Evolutionary conservation across 768 basidiomycete genomes (phyloP), one percentile per base, ranked within the genome.

Genomic region (Leccinum longicurvipes): DNA sequence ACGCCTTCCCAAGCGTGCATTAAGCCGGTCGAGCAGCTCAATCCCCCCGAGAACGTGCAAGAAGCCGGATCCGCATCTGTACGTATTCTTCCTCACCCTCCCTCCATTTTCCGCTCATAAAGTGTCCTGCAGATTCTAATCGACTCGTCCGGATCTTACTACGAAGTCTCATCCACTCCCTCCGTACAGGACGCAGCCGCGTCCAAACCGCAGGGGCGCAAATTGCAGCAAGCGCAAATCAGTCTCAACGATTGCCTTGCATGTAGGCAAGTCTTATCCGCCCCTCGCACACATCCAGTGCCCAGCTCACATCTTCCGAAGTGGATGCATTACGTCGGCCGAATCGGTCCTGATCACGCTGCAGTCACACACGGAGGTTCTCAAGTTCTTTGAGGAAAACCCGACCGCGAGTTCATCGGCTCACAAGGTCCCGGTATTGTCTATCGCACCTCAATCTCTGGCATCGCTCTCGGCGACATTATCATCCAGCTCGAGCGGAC

Each of bases 281-380:
- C 3, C 10, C 24, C 34, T 5, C 27, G 23, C 29, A 11, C 29
- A 11, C 23, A 15, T 54, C 14, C 44, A 32, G 45, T 54, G 48
- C n/a, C 19, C 25, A 17, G 25, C 50, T 55, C 27, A 72, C 60
- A 47, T 53, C 34, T 29, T 12, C 47, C 61, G 32, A 61, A 97
- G 96, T 57, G 97, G 97, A 3, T 99, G 97, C 67, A 98, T 99
- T 64, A 99, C 97, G 3, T 98, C 96, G 36, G 96, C 96, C 23
- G 96, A 99, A 77, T 96, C 93, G 19, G 86, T 98, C 46, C 82
- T 99, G 57, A 97, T 99, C 67, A 94, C 94, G 12, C 79, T 97
- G 34, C 96, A 99, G 71, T 96, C 93, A 7, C 95, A 98, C 65
- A 82, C 83, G 15, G 95, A 99, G 71, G 95, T 98, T 4, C 82